Percentiles rank a stretch among this genome's conserved stretches.
Conservation (phyloP, 306 rosid genomes). For the Quercus suber region DNA sequence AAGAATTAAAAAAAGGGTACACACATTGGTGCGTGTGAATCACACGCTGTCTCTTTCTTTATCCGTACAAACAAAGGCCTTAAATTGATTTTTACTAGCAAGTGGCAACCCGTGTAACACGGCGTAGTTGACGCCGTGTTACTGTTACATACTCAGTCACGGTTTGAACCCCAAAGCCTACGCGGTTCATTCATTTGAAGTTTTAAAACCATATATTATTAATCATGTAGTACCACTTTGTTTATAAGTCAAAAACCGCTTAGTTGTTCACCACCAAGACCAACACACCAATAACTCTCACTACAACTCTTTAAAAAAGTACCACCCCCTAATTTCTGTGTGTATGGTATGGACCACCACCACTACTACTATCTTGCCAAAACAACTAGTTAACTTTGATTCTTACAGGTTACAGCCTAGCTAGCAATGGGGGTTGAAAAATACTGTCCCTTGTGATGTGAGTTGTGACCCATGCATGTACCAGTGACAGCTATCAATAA, state of each 20-base stretch:
- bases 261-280: constrained; percentile 16
- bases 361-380: background rate
- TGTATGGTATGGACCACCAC: background rate
- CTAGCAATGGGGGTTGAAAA: background rate
- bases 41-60: background rate
- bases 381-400: background rate
- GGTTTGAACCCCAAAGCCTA: background rate
- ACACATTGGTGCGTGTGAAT: constrained; percentile 1
- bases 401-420: background rate
- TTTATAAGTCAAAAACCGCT: background rate
- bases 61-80: background rate
- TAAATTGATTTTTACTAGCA: no score
- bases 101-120: constrained; percentile 1
- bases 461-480: background rate
- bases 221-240: no score
- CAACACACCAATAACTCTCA: background rate
- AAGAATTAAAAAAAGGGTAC: background rate
- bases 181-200: no score
- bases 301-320: background rate
- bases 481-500: background rate
- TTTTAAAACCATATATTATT: no score
- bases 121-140: constrained; percentile 22
- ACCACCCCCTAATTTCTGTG: background rate
- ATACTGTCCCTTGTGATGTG: background rate
- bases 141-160: background rate